Evolutionary conservation across 2,329 filamentous ascomycete species (phyloP), one percentile per base, ranked within the genome.

Genomic region (Colletotrichum karsti): DNA sequence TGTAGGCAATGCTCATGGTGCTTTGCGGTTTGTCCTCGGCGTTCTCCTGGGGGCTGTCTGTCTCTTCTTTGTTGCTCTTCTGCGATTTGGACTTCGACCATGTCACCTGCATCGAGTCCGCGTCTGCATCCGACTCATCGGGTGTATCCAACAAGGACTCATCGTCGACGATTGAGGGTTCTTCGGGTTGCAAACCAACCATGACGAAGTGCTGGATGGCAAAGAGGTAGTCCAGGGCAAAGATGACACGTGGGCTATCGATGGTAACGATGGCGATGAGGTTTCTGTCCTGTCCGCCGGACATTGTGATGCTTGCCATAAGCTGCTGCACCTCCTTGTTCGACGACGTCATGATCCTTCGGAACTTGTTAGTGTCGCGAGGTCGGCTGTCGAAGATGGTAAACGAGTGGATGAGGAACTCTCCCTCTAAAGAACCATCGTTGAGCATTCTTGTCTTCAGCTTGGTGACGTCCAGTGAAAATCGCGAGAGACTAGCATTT

Each of bases 301-400:
- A 94, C 80, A 99, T 97, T 0, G 95, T 97, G 4, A 99, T 84
- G 77, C 93, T 98, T 18, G 96, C 96, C 96, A 99, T 99, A 75
- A 99, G 95, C 74, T 99, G 97, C 78, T 98, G 95, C 50, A 96
- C 94, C 63, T 95, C 92, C 73, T 94, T 95, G 79, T 98, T 98
- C 75, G 95, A 94, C 62, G 97, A 91, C 2, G 95, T 95, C 96
- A 99, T 98, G 81, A 99, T 98, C 78, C 95, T 97, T 56, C 94
- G 90, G 85, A 97, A 99, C 77, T 97, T 98, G 83, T 98, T 99
- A 5, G 92, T 93, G 73, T 97, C 95, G 60, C 90, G 88, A 5
- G 90, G 91, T n/a, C 97, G 91, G 70, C 92, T 98, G 77, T 99
- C 96, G 63, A 93, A 89, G 71, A 98, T 97, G 0, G 94, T 97